phyloP scores from a whole-genome alignment of 371 early-diverging fungal genomes.

The Polyrhizophydium stewartii region DNA sequence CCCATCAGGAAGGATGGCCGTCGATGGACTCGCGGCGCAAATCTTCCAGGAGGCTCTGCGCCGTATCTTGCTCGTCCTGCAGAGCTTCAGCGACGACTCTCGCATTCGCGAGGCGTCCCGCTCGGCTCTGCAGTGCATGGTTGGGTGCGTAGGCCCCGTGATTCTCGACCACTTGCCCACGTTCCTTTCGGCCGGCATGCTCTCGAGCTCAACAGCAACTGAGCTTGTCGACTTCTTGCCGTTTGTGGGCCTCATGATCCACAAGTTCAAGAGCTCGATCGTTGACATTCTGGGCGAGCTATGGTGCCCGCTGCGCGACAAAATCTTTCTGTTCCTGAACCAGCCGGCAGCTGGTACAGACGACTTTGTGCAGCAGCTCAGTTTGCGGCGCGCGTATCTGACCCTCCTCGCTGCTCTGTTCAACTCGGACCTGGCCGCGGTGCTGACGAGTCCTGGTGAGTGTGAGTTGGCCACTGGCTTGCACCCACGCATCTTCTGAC shows the following conservation, averaged over 20 bases:
- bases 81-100: slow-evolving; percentile 55
- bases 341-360: slow-evolving; percentile 85
- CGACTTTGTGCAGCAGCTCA: slow-evolving; percentile 69
- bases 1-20: slow-evolving; percentile 60
- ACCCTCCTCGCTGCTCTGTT: slow-evolving; percentile 78
- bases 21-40: slow-evolving; percentile 15
- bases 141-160: slow-evolving; percentile 80
- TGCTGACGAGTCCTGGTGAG: slow-evolving; percentile 37
- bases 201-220: slow-evolving; percentile 67
- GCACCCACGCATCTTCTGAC: no score
- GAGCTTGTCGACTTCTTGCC: slow-evolving; percentile 87
- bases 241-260: slow-evolving; percentile 75
- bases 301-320: slow-evolving; percentile 73
- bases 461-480: neutral
- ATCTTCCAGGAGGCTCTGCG: slow-evolving; percentile 81
- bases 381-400: slow-evolving; percentile 79
- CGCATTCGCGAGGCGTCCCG: slow-evolving; percentile 81
- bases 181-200: slow-evolving; percentile 67
- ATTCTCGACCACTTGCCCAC: slow-evolving; percentile 76
- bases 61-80: slow-evolving; percentile 70
- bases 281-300: slow-evolving; percentile 64
- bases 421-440: slow-evolving; percentile 70
- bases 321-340: slow-evolving; percentile 79
- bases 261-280: slow-evolving; percentile 70
- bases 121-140: slow-evolving; percentile 80